phyloP scores from a whole-genome alignment of 495 filamentous ascomycete genomes.

The Penicillium cosmopolitanum region DNA sequence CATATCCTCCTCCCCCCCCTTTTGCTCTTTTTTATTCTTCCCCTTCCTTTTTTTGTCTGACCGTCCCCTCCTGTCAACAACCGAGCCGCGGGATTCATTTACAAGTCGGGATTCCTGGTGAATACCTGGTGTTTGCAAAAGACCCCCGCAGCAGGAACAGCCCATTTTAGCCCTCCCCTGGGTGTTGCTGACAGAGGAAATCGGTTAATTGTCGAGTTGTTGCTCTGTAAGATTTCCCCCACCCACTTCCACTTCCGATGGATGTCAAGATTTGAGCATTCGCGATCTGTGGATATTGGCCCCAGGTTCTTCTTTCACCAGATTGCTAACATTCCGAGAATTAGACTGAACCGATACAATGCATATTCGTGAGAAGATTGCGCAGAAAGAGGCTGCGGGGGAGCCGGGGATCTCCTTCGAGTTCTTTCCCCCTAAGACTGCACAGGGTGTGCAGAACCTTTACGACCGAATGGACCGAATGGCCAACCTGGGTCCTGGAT shows the following conservation, averaged over 20 bases:
- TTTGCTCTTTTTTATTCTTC: slow-evolving; percentile 7
- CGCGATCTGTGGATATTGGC: too few species aligned
- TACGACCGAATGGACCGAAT: slow-evolving; percentile 99
- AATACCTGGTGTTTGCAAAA: slow-evolving; percentile 24
- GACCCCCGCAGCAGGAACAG: slow-evolving; percentile 17
- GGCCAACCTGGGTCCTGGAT: slow-evolving; percentile 89
- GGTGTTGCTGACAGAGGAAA: slow-evolving; percentile 17
- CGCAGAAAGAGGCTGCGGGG: slow-evolving; percentile 73
- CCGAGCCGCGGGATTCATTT: slow-evolving; percentile 5
- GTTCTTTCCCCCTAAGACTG: slow-evolving; percentile 99
- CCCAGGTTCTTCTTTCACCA: background rate
- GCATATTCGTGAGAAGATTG: slow-evolving; percentile 93
- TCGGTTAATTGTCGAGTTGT: slow-evolving; percentile 7
- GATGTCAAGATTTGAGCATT: too few species aligned
- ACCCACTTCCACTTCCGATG: too few species aligned
- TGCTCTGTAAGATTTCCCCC: background rate
- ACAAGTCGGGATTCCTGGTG: slow-evolving; percentile 11
- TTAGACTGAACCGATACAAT: slow-evolving; percentile 45
- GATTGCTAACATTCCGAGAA: slow-evolving; percentile 14
- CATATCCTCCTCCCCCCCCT: slow-evolving; percentile 7
- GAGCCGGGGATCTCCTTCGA: slow-evolving; percentile 95
- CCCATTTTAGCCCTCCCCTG: slow-evolving; percentile 14
- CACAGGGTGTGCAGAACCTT: slow-evolving; percentile 95
- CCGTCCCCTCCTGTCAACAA: slow-evolving; percentile 12
- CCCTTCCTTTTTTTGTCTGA: background rate